Base-by-base conservation (phyloP, 192 early-diverging fungal genomes). In the Gonapodya sp. region DNA sequence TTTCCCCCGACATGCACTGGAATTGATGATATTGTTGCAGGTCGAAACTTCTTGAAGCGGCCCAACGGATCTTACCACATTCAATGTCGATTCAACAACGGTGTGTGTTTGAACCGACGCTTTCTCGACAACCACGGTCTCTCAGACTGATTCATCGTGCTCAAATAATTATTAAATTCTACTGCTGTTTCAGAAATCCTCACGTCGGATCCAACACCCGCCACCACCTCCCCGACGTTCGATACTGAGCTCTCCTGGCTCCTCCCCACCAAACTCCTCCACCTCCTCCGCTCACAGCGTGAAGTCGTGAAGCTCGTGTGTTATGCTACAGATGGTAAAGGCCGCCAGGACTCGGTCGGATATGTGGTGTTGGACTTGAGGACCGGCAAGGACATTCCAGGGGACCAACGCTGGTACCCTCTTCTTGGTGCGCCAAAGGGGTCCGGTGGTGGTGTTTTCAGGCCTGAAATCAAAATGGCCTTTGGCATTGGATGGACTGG, bases 241-340 rank as follows among this genome's bases (percentile, higher is more conserved):
- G 90, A 91, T 83, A 90, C 90, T 8, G 90, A 91, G 75, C 83
- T 91, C 0, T 86, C 87, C n/a, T 91, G 90, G 90, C 84, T 87
- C 73, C 81, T 89, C 33, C 82, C 85, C 31, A 35, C 83, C 8
- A 87, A 87, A 75, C 72, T 78, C 18, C 83, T 89, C 32, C 75
- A 80, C 36, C 86, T 85, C 37, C 80, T 89, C 36, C 82, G 85
- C 18, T 87, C 87, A 0, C 86, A 89, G 79, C 80, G 87, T 34
- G 87, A 84, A 16, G 80, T 83, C 31, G 82, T 91, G 1, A 91
- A 91, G 79, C 80, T 91, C 1, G 73, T 84, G 14, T 82, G 82
- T 33, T 90, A 86, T 72, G 77, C 87, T 16, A 77, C 90, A 36
- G 82, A 85, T 36, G 73, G 35, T 18, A 14, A 36, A 36, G 83